phyloP scores from a whole-genome alignment of 2,329 filamentous ascomycete genomes.

The Cryphonectria parasitica region DNA sequence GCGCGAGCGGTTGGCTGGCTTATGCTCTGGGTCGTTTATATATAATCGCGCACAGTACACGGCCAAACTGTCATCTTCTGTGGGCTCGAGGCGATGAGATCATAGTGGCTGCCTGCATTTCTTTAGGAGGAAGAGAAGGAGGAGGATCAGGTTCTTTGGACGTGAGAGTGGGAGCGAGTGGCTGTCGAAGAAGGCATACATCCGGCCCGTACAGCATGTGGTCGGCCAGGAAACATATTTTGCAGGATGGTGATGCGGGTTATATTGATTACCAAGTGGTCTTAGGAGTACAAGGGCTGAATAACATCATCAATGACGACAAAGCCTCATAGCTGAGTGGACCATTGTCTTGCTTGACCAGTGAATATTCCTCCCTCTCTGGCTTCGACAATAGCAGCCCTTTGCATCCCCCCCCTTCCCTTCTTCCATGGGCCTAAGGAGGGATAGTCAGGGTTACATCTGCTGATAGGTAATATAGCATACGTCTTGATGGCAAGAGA shows the following conservation, averaged over 20 bases:
- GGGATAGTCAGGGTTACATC: not conserved
- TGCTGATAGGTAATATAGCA: not conserved
- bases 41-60: not conserved
- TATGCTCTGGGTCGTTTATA: not conserved
- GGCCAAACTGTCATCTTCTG: not conserved
- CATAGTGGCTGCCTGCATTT: not conserved
- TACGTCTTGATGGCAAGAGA: not conserved
- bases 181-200: not conserved
- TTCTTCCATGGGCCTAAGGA: not conserved
- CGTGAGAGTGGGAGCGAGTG: not conserved
- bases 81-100: not conserved
- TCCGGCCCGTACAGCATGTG: not conserved
- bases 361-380: not conserved
- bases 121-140: not conserved
- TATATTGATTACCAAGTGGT: not conserved
- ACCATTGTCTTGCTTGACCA: not conserved
- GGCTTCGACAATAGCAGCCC: not conserved
- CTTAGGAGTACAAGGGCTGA: conserved; percentile 3
- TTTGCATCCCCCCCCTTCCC: not conserved
- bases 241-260: conserved; percentile 1
- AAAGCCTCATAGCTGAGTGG: not conserved
- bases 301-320: not conserved
- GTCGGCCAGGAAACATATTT: not conserved
- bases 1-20: not conserved
- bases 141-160: not conserved